Base-by-base conservation (phyloP, 345 rosid genomes). In the Pseudoturritis turrita region DNA sequence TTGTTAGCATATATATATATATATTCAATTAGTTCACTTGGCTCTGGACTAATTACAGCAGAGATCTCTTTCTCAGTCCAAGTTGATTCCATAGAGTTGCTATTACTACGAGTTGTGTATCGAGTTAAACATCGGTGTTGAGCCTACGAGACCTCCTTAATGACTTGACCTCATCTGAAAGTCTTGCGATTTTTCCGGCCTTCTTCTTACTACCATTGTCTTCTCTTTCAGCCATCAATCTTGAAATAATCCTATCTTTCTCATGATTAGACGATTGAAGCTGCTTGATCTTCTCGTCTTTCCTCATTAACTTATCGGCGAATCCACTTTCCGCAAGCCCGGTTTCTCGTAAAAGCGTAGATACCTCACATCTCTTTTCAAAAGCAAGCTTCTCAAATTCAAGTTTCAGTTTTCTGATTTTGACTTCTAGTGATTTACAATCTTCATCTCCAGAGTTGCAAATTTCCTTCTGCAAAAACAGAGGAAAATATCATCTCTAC, bases 221-320 rank as follows among this genome's bases (percentile, higher is more conserved):
- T 64, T 47, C 31, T 3, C 19, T 2, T 22, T 50, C 47, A 65
- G 36, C 47, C 19, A 50, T 77, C 75, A 91, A 68, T 25, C 51
- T 74, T 29, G 65, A 75, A 15, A 91, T 82, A 4, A 40, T 53
- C 75, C 66, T 75, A 84, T 89, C 90, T 80, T 91, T 91, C 70
- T 84, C 82, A 6, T 49, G 43, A 43, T 80, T 83, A 37, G 82
- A 84, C 18, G 81, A 70, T 68, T 79, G 78, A 60, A 87, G 84
- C 77, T 68, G 64, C 72, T 86, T 75, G 15, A 83, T 66, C 81
- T 91, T 89, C n/a, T 78, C 69, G 39, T 64, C 68, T 69, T 87
- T 83, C 46, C 74, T 75, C 61, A 75, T 79, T 56, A 86, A 58
- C 19, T 37, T 37, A 13, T 37, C 31, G 2, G 31, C 37, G 46